Evolutionary conservation across 495 filamentous ascomycete species (phyloP).

Genomic region (Neurospora discreta): DNA sequence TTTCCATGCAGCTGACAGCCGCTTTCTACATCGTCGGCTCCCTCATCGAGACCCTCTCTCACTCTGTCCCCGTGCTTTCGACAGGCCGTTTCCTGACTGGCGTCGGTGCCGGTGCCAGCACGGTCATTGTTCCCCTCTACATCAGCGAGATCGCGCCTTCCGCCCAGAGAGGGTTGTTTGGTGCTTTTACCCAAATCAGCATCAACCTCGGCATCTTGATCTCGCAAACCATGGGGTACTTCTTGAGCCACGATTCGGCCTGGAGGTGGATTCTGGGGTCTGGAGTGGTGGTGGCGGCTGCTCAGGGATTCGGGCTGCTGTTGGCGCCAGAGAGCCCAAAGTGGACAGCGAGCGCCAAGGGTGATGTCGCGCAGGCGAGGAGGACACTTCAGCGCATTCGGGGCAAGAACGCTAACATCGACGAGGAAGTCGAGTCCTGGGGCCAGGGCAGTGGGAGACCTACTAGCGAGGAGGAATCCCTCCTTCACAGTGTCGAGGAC

Average conservation of each 20-base stretch:
- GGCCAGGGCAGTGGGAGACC: slow-evolving; percentile 27
- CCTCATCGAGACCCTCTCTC: slow-evolving; percentile 56
- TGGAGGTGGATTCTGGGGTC: slow-evolving; percentile 78
- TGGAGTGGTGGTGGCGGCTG: slow-evolving; percentile 54
- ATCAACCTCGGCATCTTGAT: slow-evolving; percentile 87
- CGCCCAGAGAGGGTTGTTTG: slow-evolving; percentile 69
- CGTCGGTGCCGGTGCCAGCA: slow-evolving; percentile 71
- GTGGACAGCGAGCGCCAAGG: slow-evolving; percentile 61
- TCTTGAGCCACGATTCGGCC: slow-evolving; percentile 60
- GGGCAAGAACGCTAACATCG: slow-evolving; percentile 55
- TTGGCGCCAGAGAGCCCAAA: slow-evolving; percentile 75
- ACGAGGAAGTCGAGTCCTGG: slow-evolving; percentile 61
- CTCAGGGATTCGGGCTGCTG: slow-evolving; percentile 55
- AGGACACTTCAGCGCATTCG: slow-evolving; percentile 62
- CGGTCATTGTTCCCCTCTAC: slow-evolving; percentile 93
- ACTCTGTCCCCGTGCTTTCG: slow-evolving; percentile 53
- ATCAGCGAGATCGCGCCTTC: slow-evolving; percentile 85
- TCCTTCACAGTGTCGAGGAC: slow-evolving; percentile 24
- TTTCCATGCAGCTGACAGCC: slow-evolving; percentile 60
- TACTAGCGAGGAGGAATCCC: slow-evolving; percentile 33
- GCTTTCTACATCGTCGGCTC: slow-evolving; percentile 69
- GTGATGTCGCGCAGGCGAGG: slow-evolving; percentile 48
- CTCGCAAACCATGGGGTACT: slow-evolving; percentile 76
- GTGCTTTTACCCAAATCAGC: slow-evolving; percentile 84
- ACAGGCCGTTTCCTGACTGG: slow-evolving; percentile 73